Evolutionary conservation across 2,329 filamentous ascomycete genomes (phyloP).

Genomic region (Fusarium phyllophilum): DNA sequence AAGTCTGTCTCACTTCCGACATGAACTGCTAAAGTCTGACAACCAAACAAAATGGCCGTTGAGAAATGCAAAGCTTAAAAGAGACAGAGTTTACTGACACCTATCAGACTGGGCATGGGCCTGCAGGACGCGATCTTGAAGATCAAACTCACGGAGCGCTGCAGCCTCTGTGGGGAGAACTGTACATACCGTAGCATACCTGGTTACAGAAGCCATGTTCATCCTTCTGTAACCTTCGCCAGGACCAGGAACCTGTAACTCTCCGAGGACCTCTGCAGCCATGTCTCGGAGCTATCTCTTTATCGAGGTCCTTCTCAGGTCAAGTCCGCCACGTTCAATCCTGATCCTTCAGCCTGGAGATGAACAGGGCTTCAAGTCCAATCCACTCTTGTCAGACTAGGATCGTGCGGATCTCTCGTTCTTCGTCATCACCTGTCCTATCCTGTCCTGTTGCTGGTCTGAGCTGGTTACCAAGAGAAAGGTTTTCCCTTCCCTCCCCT

Average conservation of each 20-base stretch:
- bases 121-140: constrained; percentile 21
- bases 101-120: not conserved
- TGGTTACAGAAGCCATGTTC: not conserved
- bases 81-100: not conserved
- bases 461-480: constrained; percentile 15
- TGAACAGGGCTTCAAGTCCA: constrained; percentile 18
- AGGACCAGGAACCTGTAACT: not conserved
- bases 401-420: constrained; percentile 16
- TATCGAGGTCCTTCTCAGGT: constrained; percentile 7
- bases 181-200: not conserved
- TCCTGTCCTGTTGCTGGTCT: not conserved
- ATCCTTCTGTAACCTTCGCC: constrained; percentile 7
- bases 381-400: constrained; percentile 19
- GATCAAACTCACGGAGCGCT: constrained; percentile 9
- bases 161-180: constrained; percentile 11
- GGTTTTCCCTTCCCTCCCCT: constrained; percentile 18
- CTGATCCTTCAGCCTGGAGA: constrained; percentile 30
- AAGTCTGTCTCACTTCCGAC: not conserved
- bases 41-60: not conserved
- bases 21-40: not conserved
- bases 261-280: constrained; percentile 8
- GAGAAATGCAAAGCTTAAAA: not conserved
- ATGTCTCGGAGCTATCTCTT: constrained; percentile 33
- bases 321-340: constrained; percentile 26
- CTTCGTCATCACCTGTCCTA: constrained; percentile 21